Base-by-base conservation (phyloP, 2,329 filamentous ascomycete species). In the Pseudogymnoascus sp. region DNA sequence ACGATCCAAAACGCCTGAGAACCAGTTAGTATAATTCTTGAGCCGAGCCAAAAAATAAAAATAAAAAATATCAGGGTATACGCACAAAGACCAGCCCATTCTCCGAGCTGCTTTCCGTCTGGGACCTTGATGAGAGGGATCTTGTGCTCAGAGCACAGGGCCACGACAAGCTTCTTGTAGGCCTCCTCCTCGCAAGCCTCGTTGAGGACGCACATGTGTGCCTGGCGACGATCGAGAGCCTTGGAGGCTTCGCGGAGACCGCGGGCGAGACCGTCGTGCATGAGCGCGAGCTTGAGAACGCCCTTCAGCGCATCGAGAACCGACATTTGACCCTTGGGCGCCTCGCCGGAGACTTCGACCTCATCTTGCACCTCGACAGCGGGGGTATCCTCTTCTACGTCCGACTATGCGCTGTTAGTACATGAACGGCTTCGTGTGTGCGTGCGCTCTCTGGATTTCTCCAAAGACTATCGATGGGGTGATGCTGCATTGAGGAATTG, bases 131-230 rank as follows among this genome's bases (percentile, higher is more conserved):
- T 99, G 75, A 99, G 84, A 71, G 95, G 95, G 76, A 99, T 99
- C 88, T 97, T 97, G 86, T 99, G 95, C 88, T 99, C 95, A 70
- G 89, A 91, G 90, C 95, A 99, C 67, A 99, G 90, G 68, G 95
- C 95, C 73, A 97, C 90, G 75, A 99, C 93, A 71, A 99, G 88
- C 90, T 99, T 99, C 92, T 99, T 99, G 88, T 99, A 99, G 72
- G 95, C 93, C 83, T 99, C 95, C 88, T 99, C 95, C 85, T 99
- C 95, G 86, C 95, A 99, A 72, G 90, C 89, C 88, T 99, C 95
- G 88, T 99, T 99, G 75, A 99, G 88, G 73, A 99, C 95, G 80
- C 95, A 99, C 93, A 99, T 97, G 85, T 99, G 95, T 66, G 95
- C 95, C 84, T 99, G 91, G 77, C 95, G 92, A 77, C 95, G 89